A percentile compares a stretch with the other conserved stretches of the same genome.
Conservation (phyloP, 495 filamentous ascomycete genomes). For the Lentithecium fluviatile region DNA sequence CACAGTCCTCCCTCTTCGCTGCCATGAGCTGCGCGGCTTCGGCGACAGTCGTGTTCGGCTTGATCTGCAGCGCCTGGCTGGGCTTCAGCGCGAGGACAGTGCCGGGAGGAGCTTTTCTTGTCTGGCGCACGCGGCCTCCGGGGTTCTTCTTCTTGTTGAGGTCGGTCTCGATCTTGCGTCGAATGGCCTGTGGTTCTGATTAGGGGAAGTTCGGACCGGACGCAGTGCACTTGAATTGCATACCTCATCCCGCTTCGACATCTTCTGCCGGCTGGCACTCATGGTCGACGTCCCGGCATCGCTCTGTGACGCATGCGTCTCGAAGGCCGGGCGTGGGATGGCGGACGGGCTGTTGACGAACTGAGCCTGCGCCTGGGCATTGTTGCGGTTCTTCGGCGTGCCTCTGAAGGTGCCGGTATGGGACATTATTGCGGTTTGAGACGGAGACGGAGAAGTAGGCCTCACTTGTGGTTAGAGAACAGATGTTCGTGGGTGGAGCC, state of each 20-base stretch:
- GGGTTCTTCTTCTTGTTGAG: constrained; percentile 94
- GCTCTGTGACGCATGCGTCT: constrained; percentile 58
- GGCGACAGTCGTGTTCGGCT: constrained; percentile 88
- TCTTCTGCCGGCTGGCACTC: constrained; percentile 87
- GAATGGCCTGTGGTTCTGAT: constrained; percentile 71
- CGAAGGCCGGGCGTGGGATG: constrained; percentile 82
- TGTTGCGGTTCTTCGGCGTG: constrained; percentile 65
- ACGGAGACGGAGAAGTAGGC: neutral
- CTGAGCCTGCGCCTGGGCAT: constrained; percentile 50
- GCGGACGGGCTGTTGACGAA: constrained; percentile 72
- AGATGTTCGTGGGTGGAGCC: constrained; percentile 16
- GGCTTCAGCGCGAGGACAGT: constrained; percentile 94
- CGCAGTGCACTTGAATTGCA: constrained; percentile 34
- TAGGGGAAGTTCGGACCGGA: constrained; percentile 24
- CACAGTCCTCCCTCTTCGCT: constrained; percentile 96
- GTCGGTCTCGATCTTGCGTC: constrained; percentile 92
- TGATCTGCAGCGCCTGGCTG: constrained; percentile 95
- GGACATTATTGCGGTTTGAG: constrained; percentile 51
- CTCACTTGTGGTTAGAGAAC: constrained; percentile 17
- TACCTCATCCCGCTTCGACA: constrained; percentile 98
- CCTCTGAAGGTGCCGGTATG: constrained; percentile 58
- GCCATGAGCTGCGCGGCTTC: constrained; percentile 99
- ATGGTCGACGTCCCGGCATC: constrained; percentile 72
- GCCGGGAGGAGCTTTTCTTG: constrained; percentile 90
- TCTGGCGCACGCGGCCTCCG: constrained; percentile 70